Evolutionary conservation across 345 rosid genomes (phyloP).

Genomic region (Pugionium dolabratum): DNA sequence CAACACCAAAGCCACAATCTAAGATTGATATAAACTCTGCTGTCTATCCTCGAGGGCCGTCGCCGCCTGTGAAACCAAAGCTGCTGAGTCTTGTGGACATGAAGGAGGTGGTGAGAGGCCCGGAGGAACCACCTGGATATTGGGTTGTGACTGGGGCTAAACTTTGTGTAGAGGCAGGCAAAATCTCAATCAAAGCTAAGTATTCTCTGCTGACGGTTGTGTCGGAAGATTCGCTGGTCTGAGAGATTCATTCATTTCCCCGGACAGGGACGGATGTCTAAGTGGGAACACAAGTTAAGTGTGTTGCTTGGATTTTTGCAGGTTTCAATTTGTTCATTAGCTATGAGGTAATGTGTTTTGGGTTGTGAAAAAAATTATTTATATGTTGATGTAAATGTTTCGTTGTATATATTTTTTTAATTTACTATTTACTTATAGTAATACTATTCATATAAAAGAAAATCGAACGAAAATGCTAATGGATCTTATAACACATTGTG

Average conservation of each 20-base stretch:
- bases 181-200: constrained; percentile 78
- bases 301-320: constrained; percentile 25
- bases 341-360: constrained; percentile 27
- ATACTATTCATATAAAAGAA: too few relatives aligned
- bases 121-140: constrained; percentile 85
- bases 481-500: too few relatives aligned
- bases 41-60: constrained; percentile 77
- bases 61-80: constrained; percentile 55
- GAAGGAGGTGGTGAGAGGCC: constrained; percentile 87
- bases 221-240: constrained; percentile 69
- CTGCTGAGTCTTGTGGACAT: constrained; percentile 80
- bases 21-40: constrained; percentile 85
- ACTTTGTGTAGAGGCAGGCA: constrained; percentile 72
- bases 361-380: constrained; percentile 21
- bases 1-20: constrained; percentile 48
- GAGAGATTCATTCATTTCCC: constrained; percentile 18
- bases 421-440: too few relatives aligned
- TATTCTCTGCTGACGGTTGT: constrained; percentile 75
- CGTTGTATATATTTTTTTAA: constrained; percentile 27
- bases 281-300: constrained; percentile 8
- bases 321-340: constrained; percentile 36
- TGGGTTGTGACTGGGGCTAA: constrained; percentile 98
- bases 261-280: background rate
- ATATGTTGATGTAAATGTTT: constrained; percentile 36
- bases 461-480: too few relatives aligned